Evolutionary conservation across 306 rosid species (phyloP).

Genomic region (Parietaria judaica): DNA sequence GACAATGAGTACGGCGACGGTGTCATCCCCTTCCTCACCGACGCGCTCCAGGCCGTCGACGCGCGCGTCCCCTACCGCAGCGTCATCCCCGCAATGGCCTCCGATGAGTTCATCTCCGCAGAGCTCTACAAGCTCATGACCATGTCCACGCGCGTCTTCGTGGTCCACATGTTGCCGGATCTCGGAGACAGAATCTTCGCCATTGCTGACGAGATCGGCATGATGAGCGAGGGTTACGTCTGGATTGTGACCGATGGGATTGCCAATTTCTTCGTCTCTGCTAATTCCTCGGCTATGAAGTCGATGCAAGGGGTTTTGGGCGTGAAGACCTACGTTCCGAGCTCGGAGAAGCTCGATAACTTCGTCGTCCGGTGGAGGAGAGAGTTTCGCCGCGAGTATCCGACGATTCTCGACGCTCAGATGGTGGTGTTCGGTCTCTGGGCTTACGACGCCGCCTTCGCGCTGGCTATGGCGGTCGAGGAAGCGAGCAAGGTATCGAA

Average conservation of each 20-base stretch:
- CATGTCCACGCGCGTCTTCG: constrained; percentile 40
- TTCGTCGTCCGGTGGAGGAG: constrained; percentile 35
- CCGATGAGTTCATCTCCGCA: constrained; percentile 22
- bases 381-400: constrained; percentile 26
- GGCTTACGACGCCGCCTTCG: constrained; percentile 55
- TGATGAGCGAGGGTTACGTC: constrained; percentile 41
- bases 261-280: constrained; percentile 14
- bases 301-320: constrained; percentile 53
- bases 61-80: constrained; percentile 26
- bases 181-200: constrained; percentile 27
- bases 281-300: constrained; percentile 13
- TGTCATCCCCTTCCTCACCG: constrained; percentile 33
- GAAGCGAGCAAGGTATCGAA: background rate
- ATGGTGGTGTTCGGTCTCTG: constrained; percentile 27
- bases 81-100: constrained; percentile 27
- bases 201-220: constrained; percentile 38
- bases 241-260: constrained; percentile 42
- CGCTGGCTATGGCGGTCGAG: constrained; percentile 47
- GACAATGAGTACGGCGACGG: constrained; percentile 39
- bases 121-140: constrained; percentile 45
- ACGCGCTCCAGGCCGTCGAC: constrained; percentile 27
- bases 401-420: constrained; percentile 8
- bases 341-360: constrained; percentile 15
- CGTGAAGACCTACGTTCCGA: constrained; percentile 30
- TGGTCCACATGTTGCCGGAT: constrained; percentile 30